A percentile compares a stretch with the other conserved stretches of the same genome.
These are phyloP conservation scores for Ustilago hordei DNA, from an alignment of 1,284 basidiomycete genomes.

Conservation along the genomic window DNA sequence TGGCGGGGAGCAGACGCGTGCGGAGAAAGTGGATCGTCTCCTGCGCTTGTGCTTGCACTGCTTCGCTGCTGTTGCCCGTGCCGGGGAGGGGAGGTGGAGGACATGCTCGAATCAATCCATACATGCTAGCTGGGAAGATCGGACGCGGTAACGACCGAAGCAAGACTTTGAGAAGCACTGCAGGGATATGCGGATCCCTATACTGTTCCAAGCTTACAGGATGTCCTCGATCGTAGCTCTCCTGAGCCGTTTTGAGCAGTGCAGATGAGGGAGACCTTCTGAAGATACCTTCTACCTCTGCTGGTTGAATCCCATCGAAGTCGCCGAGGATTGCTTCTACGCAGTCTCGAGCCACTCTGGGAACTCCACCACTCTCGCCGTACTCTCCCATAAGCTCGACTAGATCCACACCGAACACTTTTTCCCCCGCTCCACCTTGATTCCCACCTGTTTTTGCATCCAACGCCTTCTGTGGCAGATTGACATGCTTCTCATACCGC, in stretches of 20 bases:
- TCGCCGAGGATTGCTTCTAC: conserved; percentile 75
- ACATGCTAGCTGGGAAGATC: conserved; percentile 78
- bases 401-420: conserved; percentile 81
- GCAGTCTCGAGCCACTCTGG: conserved; percentile 81
- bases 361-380: conserved; percentile 82
- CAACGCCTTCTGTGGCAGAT: conserved; percentile 2
- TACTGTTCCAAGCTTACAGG: conserved; percentile 81
- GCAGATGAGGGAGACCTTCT: conserved; percentile 80
- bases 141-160: conserved; percentile 81
- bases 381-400: conserved; percentile 81
- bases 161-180: conserved; percentile 86
- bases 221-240: conserved; percentile 85
- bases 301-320: conserved; percentile 70
- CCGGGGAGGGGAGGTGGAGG: conserved; percentile 70
- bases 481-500: conserved; percentile 35
- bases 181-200: conserved; percentile 81
- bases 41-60: conserved; percentile 71
- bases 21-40: conserved; percentile 69
- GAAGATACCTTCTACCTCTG: conserved; percentile 83
- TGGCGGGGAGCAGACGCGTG: conserved; percentile 73
- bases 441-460: conserved; percentile 4
- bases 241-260: conserved; percentile 78
- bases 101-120: conserved; percentile 77
- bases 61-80: not conserved
- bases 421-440: conserved; percentile 75